Base-by-base conservation (phyloP, 805 yeast genomes). In the Saccharomycopsis sp. region DNA sequence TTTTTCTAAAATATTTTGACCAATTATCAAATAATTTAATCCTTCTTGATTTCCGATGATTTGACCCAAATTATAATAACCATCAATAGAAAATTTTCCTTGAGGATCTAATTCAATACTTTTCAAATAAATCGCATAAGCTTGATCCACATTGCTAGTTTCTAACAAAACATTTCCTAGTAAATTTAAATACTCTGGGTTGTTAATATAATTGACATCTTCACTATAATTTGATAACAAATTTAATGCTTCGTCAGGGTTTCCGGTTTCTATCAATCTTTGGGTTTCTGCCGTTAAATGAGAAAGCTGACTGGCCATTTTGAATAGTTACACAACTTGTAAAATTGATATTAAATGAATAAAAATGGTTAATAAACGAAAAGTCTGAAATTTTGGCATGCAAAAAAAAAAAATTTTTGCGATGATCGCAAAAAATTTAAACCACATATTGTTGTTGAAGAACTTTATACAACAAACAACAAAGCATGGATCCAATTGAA, bases 61-160 rank as follows among this genome's bases (percentile, higher is more conserved):
- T 62, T 89, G 98, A 2, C 96, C 98, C 47, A 89, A 63, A 60
- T 88, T 86, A 40, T 92, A 69, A 55, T 83, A 88, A 61, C 87
- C 88, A 54, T 84, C 95, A 12, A 76, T 77, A 1, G 89, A 92
- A 33, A 59, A 51, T 2, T 54, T 47, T 1, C 85, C 95, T 2
- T 65, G 57, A 2, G 81, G 76, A 58, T 88, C 96, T 39, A 79
- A 47, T 46, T 74, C 74, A 44, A 88, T 76, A 2, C 87, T 76
- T 33, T 60, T 60, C 6, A 59, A 57, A 38, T 89, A 64, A 12
- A 76, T 61, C 4, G 73, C 70, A 55, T 78, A 83, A 0, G 96
- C 96, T 36, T 69, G 67, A 45, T 85, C 94, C 39, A 88, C 73
- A 48, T 81, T 76, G 42, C 92, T 88, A 39, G 67, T 67, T 56